Conservation (phyloP, 257 asterid species). For the Primulina huaijiensis region DNA sequence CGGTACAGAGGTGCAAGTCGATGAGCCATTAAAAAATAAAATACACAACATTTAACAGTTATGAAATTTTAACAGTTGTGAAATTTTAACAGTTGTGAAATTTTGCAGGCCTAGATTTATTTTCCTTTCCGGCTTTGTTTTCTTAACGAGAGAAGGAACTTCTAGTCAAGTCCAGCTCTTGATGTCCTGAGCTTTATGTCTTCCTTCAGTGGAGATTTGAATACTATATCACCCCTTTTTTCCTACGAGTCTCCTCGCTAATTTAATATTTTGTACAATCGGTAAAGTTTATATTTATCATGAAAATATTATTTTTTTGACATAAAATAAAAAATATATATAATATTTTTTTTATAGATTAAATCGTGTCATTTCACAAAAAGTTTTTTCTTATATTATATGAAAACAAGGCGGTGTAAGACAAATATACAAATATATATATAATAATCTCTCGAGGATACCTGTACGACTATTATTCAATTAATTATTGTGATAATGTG, state of each 20-base stretch:
- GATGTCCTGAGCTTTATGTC: not conserved
- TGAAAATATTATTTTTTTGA: no score
- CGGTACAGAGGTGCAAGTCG: slow-evolving; percentile 28
- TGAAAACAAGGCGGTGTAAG: slow-evolving; percentile 8
- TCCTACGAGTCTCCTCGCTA: no score
- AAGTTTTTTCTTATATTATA: not conserved
- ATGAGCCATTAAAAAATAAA: slow-evolving; percentile 18
- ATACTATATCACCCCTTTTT: no score
- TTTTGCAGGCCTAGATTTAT: slow-evolving; percentile 64
- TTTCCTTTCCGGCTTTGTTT: slow-evolving; percentile 14
- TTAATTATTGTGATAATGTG: slow-evolving; percentile 25
- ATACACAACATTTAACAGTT: slow-evolving; percentile 17
- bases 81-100: slow-evolving; percentile 32
- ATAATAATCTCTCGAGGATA: no score
- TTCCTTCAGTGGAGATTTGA: no score
- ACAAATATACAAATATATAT: not conserved
- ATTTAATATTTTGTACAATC: no score
- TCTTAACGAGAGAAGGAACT: slow-evolving; percentile 4
- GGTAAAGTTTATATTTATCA: no score
- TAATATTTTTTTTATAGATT: no score
- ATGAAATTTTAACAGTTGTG: slow-evolving; percentile 44
- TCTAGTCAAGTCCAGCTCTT: slow-evolving; percentile 10
- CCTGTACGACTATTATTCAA: no score
- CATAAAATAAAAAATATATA: no score
- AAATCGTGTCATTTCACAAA: no score